Base-by-base conservation (phyloP, 1,284 basidiomycete genomes). In the Cryptococcus amylolentus region DNA sequence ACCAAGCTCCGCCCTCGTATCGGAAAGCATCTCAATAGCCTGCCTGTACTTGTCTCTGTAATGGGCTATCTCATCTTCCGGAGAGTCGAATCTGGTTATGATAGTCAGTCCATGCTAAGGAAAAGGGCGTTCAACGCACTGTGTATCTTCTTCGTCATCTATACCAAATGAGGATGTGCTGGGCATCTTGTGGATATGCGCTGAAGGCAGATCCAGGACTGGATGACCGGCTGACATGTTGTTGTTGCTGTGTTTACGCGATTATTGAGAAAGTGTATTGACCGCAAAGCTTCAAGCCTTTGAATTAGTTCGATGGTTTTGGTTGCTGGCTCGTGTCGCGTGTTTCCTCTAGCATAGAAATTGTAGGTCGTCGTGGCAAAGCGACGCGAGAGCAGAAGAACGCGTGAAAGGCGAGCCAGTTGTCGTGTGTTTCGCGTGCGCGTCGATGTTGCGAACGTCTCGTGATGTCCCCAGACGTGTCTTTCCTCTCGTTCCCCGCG, bases 1-100 rank as follows among this genome's bases (percentile, higher is more conserved):
- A 76, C 75, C 72, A 49, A 93, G 86, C 76, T 94, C 91, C 14
- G 85, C 82, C 61, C 88, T 84, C 40, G 90, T 92, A 75, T 93
- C 90, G 57, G 86, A 79, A 54, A 94, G 82, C 83, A 90, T 88
- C 65, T 92, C 88, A 54, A 86, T 83, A 52, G 88, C 86, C 76
- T 91, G 88, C 72, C 87, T 82, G 76, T 91, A 93, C 77, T 90
- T 92, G 63, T 84, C 79, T 67, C 86, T 85, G 85, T 89, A 94
- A 76, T 92, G 88, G 6, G 65, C 65, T 5, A 70, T 71, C 54
- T 78, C 76, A 23, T 75, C 69, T 45, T 73, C 66, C 9, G 68
- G 61, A 5, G 73, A 74, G 44, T 76, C 70, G 53, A 78, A 78
- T 12, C 76, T 78, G 59, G 3, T 9, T 46, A 28, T 31, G 7